Conservation (phyloP, 2,329 filamentous ascomycete genomes). For the Esteya vermicola region DNA sequence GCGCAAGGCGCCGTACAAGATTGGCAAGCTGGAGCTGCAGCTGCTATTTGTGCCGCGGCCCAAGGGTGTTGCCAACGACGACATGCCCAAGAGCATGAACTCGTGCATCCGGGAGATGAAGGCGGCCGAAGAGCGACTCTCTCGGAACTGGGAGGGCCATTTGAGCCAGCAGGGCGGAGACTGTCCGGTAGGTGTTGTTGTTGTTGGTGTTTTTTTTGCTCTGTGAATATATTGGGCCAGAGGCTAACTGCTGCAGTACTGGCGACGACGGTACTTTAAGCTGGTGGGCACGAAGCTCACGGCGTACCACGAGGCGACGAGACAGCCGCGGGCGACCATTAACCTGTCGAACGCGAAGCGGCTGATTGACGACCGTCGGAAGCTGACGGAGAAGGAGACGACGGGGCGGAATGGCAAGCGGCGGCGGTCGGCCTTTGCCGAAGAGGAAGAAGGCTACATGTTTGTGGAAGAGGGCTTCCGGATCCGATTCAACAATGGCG, state of each 20-base stretch:
- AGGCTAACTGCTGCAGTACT: conserved; percentile 54
- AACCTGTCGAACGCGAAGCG: conserved; percentile 88
- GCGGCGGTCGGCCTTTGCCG: conserved; percentile 87
- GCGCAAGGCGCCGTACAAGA: conserved; percentile 84
- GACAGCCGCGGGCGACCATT: conserved; percentile 91
- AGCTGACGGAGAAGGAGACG: conserved; percentile 72
- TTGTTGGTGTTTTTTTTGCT: too few species aligned
- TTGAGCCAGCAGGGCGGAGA: conserved; percentile 95
- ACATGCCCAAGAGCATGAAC: conserved; percentile 99
- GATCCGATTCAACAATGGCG: conserved; percentile 94
- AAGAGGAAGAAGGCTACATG: conserved; percentile 98
- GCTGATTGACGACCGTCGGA: conserved; percentile 79
- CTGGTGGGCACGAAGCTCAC: conserved; percentile 82
- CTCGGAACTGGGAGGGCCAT: conserved; percentile 72
- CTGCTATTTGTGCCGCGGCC: conserved; percentile 89
- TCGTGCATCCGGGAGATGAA: conserved; percentile 86
- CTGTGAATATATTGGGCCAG: too few species aligned
- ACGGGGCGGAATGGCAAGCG: conserved; percentile 63
- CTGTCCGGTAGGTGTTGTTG: conserved; percentile 62
- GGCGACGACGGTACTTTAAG: conserved; percentile 96
- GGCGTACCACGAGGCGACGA: conserved; percentile 88
- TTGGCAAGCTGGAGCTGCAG: conserved; percentile 89
- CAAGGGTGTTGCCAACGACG: conserved; percentile 72
- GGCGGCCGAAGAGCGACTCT: conserved; percentile 68
- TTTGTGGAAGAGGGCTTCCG: conserved; percentile 99